Base-by-base conservation (phyloP, 2,329 filamentous ascomycete genomes). In the Graphilbum fragrans region DNA sequence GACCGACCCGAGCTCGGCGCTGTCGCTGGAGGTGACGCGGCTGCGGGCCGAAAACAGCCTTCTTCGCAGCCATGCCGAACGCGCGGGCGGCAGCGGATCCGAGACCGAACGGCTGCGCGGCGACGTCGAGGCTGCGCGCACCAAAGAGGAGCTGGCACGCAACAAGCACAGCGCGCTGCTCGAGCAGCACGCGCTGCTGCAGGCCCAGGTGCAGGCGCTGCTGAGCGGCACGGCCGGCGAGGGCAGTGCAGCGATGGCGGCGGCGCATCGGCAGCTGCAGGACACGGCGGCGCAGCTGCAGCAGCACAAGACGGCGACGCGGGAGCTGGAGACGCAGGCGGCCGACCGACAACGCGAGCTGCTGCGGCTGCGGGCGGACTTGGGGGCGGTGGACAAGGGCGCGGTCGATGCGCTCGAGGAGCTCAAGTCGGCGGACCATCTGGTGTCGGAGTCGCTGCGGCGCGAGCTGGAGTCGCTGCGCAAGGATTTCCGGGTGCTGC, bases 21-120 rank as follows among this genome's bases (percentile, higher is more conserved):
- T 72, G 38, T 63, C 65, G 11, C 56, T 75, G 17, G 71, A 77
- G 52, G 54, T 77, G 19, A 72, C 72, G 23, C 68, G 76, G 27
- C 60, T 81, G 37, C 74, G 72, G 52, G 71, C 76, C 6, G 77
- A 81, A 55, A 79, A 77, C 49, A 66, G 70, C 29, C 55, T 80
- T 8, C 59, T 80, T 12, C 69, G 70, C 45, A 71, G 65, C 46
- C 12, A 16, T 16, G 29, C 29, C 6, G 29, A 31, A 16, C 29
- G 29, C 8, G 74, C 66, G 38, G 62, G 74, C 39, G 67, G 66
- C 10, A 69, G 68, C 8, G 66, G 67, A 8, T 69, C 70, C 2
- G 72, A 77, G 49, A 71, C 68, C 42, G 67, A 69, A 35, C 60
- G 66, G 35, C 59, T 80, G 36, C 66, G 72, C 23, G 62, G 64